Conservation (phyloP, 768 basidiomycete genomes). For the Fomitopsis pulvina region DNA sequence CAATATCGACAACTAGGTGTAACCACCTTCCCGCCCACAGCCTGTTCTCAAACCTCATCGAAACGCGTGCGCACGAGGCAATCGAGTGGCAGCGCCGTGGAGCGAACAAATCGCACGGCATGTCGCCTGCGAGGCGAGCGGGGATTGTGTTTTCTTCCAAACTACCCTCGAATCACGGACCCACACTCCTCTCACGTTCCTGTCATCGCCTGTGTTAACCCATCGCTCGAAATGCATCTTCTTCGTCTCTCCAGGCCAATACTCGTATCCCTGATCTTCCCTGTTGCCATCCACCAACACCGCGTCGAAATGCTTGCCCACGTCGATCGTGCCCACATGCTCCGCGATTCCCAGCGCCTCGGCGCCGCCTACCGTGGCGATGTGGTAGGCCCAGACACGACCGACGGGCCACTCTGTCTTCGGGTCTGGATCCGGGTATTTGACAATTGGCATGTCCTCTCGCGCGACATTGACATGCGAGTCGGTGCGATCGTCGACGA, state of each 20-base stretch:
- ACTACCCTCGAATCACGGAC: not conserved
- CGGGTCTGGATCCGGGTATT: constrained; percentile 21
- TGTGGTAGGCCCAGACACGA: constrained; percentile 53
- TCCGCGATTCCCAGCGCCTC: constrained; percentile 50
- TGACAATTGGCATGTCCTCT: not conserved
- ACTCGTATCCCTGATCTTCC: not conserved
- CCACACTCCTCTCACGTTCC: not conserved
- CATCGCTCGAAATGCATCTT: not conserved
- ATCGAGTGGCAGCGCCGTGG: too few relatives aligned
- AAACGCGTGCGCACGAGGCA: too few relatives aligned
- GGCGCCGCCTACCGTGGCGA: constrained; percentile 78
- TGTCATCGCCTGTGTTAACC: not conserved
- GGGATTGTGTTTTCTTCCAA: not conserved
- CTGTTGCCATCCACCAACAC: not conserved
- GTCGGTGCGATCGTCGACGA: constrained; percentile 60
- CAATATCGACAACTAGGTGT: too few relatives aligned
- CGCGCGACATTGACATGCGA: constrained; percentile 38
- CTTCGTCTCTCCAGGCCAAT: not conserved
- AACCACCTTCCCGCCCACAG: too few relatives aligned
- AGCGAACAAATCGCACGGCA: too few relatives aligned
- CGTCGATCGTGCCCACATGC: constrained; percentile 42
- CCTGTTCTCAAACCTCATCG: too few relatives aligned
- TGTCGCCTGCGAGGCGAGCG: too few relatives aligned
- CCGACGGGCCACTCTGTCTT: constrained; percentile 61
- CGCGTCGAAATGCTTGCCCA: constrained; percentile 67